These are phyloP conservation scores for Phellopilus nigrolimitatus DNA, from an alignment of 1,284 basidiomycete species.

Conservation along the genomic window DNA sequence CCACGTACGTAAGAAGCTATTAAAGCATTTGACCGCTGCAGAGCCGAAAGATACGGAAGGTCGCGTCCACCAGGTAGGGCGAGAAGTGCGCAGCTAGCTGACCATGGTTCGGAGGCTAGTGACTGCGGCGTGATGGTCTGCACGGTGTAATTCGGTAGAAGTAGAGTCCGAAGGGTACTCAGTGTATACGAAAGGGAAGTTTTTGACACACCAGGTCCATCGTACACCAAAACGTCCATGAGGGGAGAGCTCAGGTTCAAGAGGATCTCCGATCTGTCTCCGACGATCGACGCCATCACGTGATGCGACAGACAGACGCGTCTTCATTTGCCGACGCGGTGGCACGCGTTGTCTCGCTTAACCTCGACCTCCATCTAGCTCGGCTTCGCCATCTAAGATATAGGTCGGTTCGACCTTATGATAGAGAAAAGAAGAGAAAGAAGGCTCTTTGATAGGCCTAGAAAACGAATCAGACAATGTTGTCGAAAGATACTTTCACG, in stretches of 20 bases:
- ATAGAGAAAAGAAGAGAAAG: too few relatives aligned
- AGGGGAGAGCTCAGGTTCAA: not conserved
- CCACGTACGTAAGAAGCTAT: conserved; percentile 61
- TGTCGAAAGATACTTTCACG: not conserved
- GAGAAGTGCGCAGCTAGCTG: conserved; percentile 66
- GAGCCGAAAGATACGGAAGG: conserved; percentile 43
- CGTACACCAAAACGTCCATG: conserved; percentile 81
- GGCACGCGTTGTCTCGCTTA: too few relatives aligned
- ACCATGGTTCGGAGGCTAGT: conserved; percentile 72
- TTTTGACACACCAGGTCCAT: conserved; percentile 63
- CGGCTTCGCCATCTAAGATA: too few relatives aligned
- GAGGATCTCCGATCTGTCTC: not conserved
- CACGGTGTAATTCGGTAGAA: conserved; percentile 74
- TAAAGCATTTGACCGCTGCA: conserved; percentile 36
- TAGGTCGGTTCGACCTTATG: too few relatives aligned
- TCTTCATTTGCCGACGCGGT: too few relatives aligned
- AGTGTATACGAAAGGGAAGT: conserved; percentile 55
- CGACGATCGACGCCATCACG: not conserved
- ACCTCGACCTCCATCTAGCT: too few relatives aligned
- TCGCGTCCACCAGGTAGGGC: conserved; percentile 65
- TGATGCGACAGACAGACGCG: too few relatives aligned
- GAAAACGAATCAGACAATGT: too few relatives aligned
- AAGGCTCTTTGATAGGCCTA: too few relatives aligned
- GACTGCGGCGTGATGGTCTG: conserved; percentile 57
- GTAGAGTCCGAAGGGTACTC: conserved; percentile 50